Base-by-base conservation (phyloP, 2,329 filamentous ascomycete genomes). In the Biscogniauxia sp. region DNA sequence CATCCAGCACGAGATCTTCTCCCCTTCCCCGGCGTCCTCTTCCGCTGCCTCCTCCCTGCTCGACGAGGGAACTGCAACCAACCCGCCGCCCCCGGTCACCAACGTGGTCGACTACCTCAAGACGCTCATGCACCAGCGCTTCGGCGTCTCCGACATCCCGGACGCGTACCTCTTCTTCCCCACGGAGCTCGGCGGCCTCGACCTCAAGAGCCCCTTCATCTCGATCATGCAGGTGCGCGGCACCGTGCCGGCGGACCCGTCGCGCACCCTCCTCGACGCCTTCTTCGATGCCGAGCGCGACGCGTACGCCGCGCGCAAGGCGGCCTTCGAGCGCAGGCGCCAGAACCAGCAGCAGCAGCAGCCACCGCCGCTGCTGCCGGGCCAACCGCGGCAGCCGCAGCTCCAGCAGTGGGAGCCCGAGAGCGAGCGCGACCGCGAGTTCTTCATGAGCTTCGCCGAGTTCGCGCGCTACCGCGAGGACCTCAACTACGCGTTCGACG, bases 21-120 rank as follows among this genome's bases (percentile, higher is more conserved):
- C 76, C 2, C 68, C 73, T 4, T 68, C 73, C 5, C 66, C 72
- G 0, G 71, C 70, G 0, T 61, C 64, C 5, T 56, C 61, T n/a
- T 55, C 73, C 5, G 66, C 72, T 0, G 71, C 70, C 0, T 61
- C 64, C 5, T 54, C 60, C 13, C 53, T 62, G 4, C 26, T 49
- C 20, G 59, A 61, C 53, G 61, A 61, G n/a, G 59, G 32, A 7
- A 62, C 2, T 51, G 59, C 20, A 60, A 59, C 45, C 56, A 66
- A 17, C 56, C 23, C 23, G 23, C 2, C 23, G 23, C 23, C 23
- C 28, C 28, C 28, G 6, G 69, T 70, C 1, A 72, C 68, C 2
- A 82, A 80, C 28, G 82, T 87, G 1, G 81, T 81, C 0, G 79
- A 82, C n/a, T 80, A 86, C 63, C 77, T 89, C 1, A 83, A 85